A percentile compares a stretch with the other conserved stretches of the same genome.
These are phyloP conservation scores for Sporormia fimetaria DNA, from an alignment of 495 filamentous ascomycete species.

Conservation along the genomic window DNA sequence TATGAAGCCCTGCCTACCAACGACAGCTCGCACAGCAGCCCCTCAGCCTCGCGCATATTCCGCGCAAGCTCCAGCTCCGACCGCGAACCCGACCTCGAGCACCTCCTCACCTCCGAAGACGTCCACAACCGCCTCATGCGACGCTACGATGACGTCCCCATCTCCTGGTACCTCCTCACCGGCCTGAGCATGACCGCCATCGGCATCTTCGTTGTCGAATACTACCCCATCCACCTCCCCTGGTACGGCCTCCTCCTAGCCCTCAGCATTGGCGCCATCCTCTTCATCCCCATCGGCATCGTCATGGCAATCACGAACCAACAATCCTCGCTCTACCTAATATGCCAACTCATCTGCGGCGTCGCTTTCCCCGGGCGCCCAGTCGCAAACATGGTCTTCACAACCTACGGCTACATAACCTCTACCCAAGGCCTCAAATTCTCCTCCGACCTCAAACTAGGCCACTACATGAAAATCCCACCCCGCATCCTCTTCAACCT, in stretches of 20 bases:
- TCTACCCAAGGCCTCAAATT: conserved; percentile 80
- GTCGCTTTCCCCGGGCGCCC: conserved; percentile 68
- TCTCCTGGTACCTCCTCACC: conserved; percentile 63
- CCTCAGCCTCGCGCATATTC: conserved; percentile 5
- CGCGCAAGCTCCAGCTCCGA: conserved; percentile 8
- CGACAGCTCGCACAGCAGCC: conserved; percentile 1
- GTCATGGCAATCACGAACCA: conserved; percentile 82
- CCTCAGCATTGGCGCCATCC: conserved; percentile 56
- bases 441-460: conserved; percentile 74
- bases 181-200: conserved; percentile 59
- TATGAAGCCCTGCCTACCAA: conserved; percentile 25
- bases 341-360: conserved; percentile 74
- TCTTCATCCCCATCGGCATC: conserved; percentile 71
- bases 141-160: conserved; percentile 61
- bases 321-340: conserved; percentile 66
- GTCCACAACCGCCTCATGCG: conserved; percentile 71
- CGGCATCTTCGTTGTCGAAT: conserved; percentile 75
- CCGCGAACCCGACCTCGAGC: conserved; percentile 37
- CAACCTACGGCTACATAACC: conserved; percentile 68
- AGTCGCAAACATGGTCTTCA: conserved; percentile 82
- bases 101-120: conserved; percentile 55
- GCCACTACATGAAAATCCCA: conserved; percentile 90
- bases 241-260: conserved; percentile 73
- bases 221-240: conserved; percentile 61
- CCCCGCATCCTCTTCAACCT: conserved; percentile 67